A percentile compares a stretch with the other conserved stretches of the same genome.
Evolutionary conservation across 139 green algal genomes (phyloP).

Genomic region (Asterochloris sp.): DNA sequence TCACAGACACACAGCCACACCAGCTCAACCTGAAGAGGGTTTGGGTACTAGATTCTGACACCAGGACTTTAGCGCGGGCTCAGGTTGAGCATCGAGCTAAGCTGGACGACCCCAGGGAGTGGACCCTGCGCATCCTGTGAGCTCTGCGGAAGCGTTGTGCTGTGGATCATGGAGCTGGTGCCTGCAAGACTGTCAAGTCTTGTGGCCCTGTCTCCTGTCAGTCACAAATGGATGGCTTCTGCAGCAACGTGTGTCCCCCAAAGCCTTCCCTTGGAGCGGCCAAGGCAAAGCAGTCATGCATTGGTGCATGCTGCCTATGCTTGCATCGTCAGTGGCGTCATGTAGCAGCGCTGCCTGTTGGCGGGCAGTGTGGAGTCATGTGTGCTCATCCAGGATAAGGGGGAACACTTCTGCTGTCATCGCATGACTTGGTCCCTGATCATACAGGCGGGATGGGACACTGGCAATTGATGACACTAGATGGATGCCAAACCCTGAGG

Average conservation of each 20-base stretch:
- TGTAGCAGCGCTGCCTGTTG: too few species aligned
- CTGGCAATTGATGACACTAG: not conserved
- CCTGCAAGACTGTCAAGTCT: too few species aligned
- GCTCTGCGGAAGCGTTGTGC: not conserved
- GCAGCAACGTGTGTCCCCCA: too few species aligned
- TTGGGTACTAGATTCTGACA: not conserved
- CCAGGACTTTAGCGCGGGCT: not conserved
- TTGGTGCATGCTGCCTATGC: too few species aligned
- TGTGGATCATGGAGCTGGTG: too few species aligned
- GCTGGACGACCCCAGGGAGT: not conserved
- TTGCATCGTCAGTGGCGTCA: too few species aligned
- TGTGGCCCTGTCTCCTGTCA: too few species aligned
- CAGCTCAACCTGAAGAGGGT: slow-evolving; percentile 7
- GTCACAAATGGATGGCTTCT: too few species aligned
- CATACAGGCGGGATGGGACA: not conserved
- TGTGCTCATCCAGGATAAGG: too few species aligned
- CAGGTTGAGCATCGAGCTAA: not conserved
- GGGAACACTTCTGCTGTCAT: not conserved
- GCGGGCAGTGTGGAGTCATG: too few species aligned
- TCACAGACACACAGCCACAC: not conserved
- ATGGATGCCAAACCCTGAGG: slow-evolving; percentile 1
- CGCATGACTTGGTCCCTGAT: not conserved
- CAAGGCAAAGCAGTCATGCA: too few species aligned
- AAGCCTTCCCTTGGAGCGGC: too few species aligned
- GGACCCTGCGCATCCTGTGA: slow-evolving; percentile 2